Evolutionary conservation across 73 alveolate species (phyloP).

Genomic region (Effrenium voratum): DNA sequence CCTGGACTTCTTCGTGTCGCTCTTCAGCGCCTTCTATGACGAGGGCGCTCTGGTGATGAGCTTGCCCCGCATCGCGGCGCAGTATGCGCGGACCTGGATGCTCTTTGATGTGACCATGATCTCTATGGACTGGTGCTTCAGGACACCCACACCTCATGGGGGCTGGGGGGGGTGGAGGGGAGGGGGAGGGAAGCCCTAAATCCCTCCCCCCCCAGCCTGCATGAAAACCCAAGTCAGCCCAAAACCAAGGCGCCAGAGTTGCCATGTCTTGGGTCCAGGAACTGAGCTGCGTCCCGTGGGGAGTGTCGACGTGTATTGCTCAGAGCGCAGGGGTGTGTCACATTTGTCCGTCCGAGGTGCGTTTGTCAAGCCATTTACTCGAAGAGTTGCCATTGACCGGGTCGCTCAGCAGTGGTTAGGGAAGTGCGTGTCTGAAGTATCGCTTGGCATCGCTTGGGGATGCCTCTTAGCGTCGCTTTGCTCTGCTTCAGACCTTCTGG

Average conservation of each 20-base stretch:
- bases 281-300: not conserved
- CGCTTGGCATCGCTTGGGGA: too few relatives aligned
- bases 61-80: conserved; percentile 36
- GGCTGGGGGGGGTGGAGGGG: not conserved
- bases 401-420: too few relatives aligned
- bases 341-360: too few relatives aligned
- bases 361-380: too few relatives aligned
- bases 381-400: too few relatives aligned
- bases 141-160: not conserved
- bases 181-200: too few relatives aligned
- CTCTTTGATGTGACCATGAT: conserved; percentile 36
- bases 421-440: too few relatives aligned
- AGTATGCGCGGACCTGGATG: conserved; percentile 85
- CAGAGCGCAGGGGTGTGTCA: not conserved
- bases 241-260: too few relatives aligned
- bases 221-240: too few relatives aligned
- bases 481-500: too few relatives aligned
- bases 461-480: too few relatives aligned
- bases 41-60: conserved; percentile 34
- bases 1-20: conserved; percentile 16
- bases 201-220: too few relatives aligned
- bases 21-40: not conserved
- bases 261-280: not conserved
- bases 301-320: not conserved
- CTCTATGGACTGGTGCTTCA: conserved; percentile 75